Conservation (phyloP, 768 basidiomycete species). For the Boletus rubescentipes region DNA sequence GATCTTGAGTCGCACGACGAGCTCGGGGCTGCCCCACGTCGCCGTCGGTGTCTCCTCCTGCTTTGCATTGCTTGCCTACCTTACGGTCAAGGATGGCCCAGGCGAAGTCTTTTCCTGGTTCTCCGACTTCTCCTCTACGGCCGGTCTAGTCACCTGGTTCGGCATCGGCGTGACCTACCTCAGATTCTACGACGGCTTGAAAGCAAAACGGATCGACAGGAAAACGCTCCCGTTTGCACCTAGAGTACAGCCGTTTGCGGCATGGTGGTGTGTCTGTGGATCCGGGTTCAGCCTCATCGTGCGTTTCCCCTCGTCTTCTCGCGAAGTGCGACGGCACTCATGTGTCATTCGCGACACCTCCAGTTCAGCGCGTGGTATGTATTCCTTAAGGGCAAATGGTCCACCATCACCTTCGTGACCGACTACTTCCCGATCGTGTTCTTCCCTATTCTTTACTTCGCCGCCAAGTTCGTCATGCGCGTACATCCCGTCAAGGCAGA, state of each 20-base stretch:
- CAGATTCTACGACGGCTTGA: conserved; percentile 46
- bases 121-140: conserved; percentile 34
- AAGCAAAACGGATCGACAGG: conserved; percentile 49
- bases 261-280: conserved; percentile 35
- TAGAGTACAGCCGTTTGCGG: conserved; percentile 41
- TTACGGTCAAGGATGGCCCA: conserved; percentile 36
- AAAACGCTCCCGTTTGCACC: conserved; percentile 45
- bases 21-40: conserved; percentile 46
- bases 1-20: conserved; percentile 43
- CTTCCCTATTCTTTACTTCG: conserved; percentile 48
- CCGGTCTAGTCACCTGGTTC: conserved; percentile 47
- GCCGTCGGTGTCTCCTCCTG: conserved; percentile 29
- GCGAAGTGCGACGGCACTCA: neutral
- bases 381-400: conserved; percentile 39
- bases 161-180: conserved; percentile 47
- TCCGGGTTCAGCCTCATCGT: conserved; percentile 36
- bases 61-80: conserved; percentile 41
- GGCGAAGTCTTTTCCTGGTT: conserved; percentile 45
- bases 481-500: neutral
- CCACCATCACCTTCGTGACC: conserved; percentile 38
- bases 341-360: neutral
- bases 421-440: conserved; percentile 41
- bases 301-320: conserved; percentile 11
- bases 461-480: conserved; percentile 19
- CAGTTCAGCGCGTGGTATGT: conserved; percentile 41